Conservation (phyloP, 495 filamentous ascomycete species). For the Astrothelium macrocarpum region DNA sequence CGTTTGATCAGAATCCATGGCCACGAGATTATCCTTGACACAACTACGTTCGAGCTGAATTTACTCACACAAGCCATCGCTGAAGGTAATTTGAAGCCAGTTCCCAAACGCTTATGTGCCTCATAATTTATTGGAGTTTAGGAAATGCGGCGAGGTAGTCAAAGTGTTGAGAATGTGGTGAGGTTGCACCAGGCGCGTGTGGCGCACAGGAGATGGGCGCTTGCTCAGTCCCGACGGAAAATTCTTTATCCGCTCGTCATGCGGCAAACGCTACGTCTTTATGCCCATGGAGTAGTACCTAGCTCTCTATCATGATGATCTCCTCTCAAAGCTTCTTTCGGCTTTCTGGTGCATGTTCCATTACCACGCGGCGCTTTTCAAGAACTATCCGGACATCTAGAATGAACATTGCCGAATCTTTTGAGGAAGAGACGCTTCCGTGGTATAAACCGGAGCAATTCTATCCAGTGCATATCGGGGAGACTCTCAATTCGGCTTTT, state of each 20-base stretch:
- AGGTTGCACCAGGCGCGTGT: no score
- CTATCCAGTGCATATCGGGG: constrained; percentile 43
- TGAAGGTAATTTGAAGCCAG: background rate
- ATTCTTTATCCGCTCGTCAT: constrained; percentile 3
- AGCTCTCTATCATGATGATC: background rate
- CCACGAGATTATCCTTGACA: background rate
- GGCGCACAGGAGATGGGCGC: no score
- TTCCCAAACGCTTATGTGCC: background rate
- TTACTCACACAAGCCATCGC: background rate
- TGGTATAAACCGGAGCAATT: constrained; percentile 36
- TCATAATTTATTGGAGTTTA: background rate
- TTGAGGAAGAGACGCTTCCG: constrained; percentile 41
- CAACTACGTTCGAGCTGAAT: background rate
- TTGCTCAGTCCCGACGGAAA: background rate
- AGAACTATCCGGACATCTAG: background rate
- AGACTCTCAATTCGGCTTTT: constrained; percentile 40
- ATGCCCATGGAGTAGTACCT: background rate
- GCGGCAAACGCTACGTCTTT: background rate
- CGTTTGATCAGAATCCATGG: background rate
- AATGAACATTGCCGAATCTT: background rate
- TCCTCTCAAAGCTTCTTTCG: constrained; percentile 2
- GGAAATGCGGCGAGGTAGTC: background rate
- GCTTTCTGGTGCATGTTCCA: constrained; percentile 1
- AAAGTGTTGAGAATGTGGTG: no score
- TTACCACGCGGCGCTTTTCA: background rate